A percentile compares a stretch with the other conserved stretches of the same genome.
phyloP scores from a whole-genome alignment of 768 basidiomycete genomes.

The Leccinum subgranulosum region DNA sequence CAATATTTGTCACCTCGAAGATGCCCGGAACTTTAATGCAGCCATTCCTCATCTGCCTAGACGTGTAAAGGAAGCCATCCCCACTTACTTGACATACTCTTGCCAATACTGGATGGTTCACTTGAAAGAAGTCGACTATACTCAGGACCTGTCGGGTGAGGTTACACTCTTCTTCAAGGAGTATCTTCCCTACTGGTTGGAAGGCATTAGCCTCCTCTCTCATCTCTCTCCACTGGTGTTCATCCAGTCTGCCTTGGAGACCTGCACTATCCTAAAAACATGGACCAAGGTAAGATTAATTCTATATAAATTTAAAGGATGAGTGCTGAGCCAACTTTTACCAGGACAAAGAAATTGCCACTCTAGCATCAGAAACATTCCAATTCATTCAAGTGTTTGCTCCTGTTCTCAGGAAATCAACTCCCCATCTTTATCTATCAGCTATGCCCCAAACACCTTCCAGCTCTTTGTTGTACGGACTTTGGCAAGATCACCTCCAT shows the following conservation, averaged over 20 bases:
- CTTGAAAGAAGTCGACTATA: background rate
- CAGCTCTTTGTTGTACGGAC: background rate
- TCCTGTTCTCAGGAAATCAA: too few relatives aligned
- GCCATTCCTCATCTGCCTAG: background rate
- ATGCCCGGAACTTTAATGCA: background rate
- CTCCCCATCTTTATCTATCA: too few relatives aligned
- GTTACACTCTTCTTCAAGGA: background rate
- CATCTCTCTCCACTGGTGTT: background rate
- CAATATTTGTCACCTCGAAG: background rate
- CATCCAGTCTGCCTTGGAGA: background rate
- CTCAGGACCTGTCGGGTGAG: background rate
- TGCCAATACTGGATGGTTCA: background rate
- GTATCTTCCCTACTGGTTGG: background rate
- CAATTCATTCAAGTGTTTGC: slow-evolving; percentile 4
- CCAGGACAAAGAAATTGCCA: background rate
- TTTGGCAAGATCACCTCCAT: background rate
- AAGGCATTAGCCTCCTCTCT: background rate
- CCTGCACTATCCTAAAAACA: background rate
- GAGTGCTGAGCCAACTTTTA: background rate
- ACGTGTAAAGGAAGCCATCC: background rate
- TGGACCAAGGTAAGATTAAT: background rate
- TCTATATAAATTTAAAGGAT: background rate
- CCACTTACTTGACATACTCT: background rate
- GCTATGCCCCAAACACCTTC: background rate
- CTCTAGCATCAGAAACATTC: slow-evolving; percentile 2